These are phyloP conservation scores for Sporothrix euskadiensis DNA, from an alignment of 2,329 filamentous ascomycete species.

Conservation along the genomic window DNA sequence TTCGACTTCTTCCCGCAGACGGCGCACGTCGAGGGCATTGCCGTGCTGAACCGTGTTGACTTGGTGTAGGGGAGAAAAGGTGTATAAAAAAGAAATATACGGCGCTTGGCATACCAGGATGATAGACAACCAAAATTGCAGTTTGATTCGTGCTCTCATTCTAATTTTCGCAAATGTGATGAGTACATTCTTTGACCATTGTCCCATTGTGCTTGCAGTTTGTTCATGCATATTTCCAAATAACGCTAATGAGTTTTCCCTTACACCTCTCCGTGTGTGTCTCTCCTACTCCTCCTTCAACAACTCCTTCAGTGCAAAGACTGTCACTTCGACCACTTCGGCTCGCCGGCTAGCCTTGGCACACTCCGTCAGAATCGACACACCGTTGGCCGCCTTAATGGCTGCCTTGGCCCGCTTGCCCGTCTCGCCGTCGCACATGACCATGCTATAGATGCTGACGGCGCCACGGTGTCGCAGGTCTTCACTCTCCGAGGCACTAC, in stretches of 20 bases:
- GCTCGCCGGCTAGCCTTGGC: conserved; percentile 67
- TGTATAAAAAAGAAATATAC: neutral
- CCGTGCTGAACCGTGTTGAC: conserved; percentile 61
- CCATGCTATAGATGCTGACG: conserved; percentile 73
- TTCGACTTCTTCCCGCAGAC: conserved; percentile 98
- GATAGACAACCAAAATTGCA: neutral
- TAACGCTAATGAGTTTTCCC: neutral
- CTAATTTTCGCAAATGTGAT: neutral
- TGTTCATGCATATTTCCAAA: conserved; percentile 6
- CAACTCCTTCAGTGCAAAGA: conserved; percentile 71
- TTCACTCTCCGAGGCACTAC: conserved; percentile 72
- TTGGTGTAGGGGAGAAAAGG: conserved; percentile 28
- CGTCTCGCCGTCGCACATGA: conserved; percentile 64
- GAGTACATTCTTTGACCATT: neutral
- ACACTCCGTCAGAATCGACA: conserved; percentile 68
- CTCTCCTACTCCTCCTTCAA: conserved; percentile 45
- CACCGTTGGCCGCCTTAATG: conserved; percentile 62
- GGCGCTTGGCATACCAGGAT: conserved; percentile 6
- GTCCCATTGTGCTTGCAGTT: neutral
- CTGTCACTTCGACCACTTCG: conserved; percentile 69
- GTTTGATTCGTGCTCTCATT: neutral
- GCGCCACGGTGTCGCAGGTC: conserved; percentile 71
- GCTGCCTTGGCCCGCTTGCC: conserved; percentile 62
- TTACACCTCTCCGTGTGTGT: neutral
- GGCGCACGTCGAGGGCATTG: conserved; percentile 68